A percentile compares a stretch with the other conserved stretches of the same genome.
These are phyloP conservation scores for Fusarium multiceps DNA, from an alignment of 2,329 filamentous ascomycete genomes.

Conservation along the genomic window DNA sequence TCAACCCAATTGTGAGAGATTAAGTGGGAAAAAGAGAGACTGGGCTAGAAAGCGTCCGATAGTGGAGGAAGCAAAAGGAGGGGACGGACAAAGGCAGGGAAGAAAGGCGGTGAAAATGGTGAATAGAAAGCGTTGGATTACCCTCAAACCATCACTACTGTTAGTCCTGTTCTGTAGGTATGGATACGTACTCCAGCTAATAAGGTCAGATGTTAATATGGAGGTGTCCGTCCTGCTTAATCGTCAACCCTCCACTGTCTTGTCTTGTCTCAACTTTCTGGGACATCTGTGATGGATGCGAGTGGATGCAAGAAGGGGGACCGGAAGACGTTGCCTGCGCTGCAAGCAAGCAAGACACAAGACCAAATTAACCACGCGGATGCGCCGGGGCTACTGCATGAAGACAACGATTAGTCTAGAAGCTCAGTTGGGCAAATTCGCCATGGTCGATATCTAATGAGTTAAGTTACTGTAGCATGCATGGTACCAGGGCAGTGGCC, in stretches of 20 bases:
- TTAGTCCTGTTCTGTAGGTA: not conserved
- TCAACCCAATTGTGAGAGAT: constrained; percentile 34
- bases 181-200: constrained; percentile 11
- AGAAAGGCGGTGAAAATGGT: constrained; percentile 47
- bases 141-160: constrained; percentile 3
- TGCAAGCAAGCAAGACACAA: constrained; percentile 43
- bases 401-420: constrained; percentile 40
- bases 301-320: constrained; percentile 27
- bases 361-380: constrained; percentile 38
- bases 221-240: constrained; percentile 23
- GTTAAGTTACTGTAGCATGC: constrained; percentile 2
- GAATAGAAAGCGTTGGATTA: constrained; percentile 21
- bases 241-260: constrained; percentile 8
- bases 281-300: constrained; percentile 30
- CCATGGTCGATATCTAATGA: constrained; percentile 17
- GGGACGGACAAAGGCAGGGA: constrained; percentile 15
- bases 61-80: constrained; percentile 35
- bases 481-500: constrained; percentile 31
- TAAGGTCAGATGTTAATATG: constrained; percentile 26
- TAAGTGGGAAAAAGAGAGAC: constrained; percentile 34
- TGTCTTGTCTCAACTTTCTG: constrained; percentile 22
- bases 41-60: constrained; percentile 32
- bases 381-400: constrained; percentile 40
- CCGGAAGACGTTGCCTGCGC: constrained; percentile 21
- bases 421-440: constrained; percentile 21